Evolutionary conservation across 2,329 filamentous ascomycete species (phyloP).

Genomic region (Colletotrichum melonis): DNA sequence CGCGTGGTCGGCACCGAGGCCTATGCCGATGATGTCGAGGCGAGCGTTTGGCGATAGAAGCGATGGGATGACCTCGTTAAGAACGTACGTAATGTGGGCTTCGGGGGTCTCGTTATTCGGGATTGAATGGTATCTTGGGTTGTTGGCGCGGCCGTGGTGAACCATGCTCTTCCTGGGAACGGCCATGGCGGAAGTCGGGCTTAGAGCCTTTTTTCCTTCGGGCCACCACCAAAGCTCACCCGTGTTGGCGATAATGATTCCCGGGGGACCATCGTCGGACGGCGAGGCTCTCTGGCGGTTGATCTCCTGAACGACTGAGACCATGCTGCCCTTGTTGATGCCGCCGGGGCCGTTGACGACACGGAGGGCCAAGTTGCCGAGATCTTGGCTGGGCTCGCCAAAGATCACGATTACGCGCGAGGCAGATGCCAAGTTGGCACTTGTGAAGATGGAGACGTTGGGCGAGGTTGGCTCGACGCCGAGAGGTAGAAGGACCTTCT

Average conservation of each 20-base stretch:
- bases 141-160: constrained; percentile 64
- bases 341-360: constrained; percentile 72
- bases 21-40: constrained; percentile 78
- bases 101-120: constrained; percentile 65
- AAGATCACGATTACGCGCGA: constrained; percentile 79
- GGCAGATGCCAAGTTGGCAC: constrained; percentile 62
- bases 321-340: constrained; percentile 75
- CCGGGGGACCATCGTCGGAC: constrained; percentile 55
- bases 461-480: constrained; percentile 58
- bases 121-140: constrained; percentile 69
- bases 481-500: constrained; percentile 71
- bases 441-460: constrained; percentile 75
- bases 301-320: constrained; percentile 69
- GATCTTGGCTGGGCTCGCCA: constrained; percentile 76
- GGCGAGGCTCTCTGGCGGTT: constrained; percentile 47
- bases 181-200: constrained; percentile 64
- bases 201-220: constrained; percentile 69
- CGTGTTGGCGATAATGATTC: constrained; percentile 80
- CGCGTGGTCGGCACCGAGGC: constrained; percentile 71
- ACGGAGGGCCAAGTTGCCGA: constrained; percentile 74
- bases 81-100: constrained; percentile 75
- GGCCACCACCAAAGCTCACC: constrained; percentile 84
- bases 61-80: constrained; percentile 69
- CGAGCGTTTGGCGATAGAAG: constrained; percentile 61
- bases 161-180: constrained; percentile 73